Conservation (phyloP, 2,329 filamentous ascomycete genomes). For the Pestalotiopsis sp. region DNA sequence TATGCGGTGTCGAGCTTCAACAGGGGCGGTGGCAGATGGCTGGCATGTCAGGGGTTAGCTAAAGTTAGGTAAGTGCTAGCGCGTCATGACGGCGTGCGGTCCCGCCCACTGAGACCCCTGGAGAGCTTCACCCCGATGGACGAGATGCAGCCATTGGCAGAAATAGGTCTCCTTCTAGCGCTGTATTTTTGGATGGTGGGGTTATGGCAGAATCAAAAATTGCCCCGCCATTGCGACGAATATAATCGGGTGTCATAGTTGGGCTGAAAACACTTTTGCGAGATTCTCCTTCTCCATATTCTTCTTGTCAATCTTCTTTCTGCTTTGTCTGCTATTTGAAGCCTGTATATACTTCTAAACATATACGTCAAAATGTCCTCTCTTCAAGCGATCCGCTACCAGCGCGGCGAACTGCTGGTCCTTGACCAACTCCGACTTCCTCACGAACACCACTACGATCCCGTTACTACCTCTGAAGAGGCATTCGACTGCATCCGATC, state of each 20-base stretch:
- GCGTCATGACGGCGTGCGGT: not conserved
- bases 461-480: slow-evolving; percentile 70
- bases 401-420: slow-evolving; percentile 71
- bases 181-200: slow-evolving; percentile 11
- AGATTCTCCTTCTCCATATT: no score
- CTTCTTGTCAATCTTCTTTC: not conserved
- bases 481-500: slow-evolving; percentile 82
- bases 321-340: not conserved
- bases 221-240: slow-evolving; percentile 5
- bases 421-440: slow-evolving; percentile 83
- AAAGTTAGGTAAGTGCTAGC: not conserved
- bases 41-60: not conserved
- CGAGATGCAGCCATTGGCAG: not conserved
- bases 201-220: slow-evolving; percentile 15
- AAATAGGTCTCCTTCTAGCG: not conserved
- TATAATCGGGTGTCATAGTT: not conserved
- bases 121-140: not conserved
- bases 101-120: slow-evolving; percentile 4
- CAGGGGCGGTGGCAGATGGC: slow-evolving; percentile 3
- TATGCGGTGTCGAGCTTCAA: not conserved
- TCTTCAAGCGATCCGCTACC: slow-evolving; percentile 79
- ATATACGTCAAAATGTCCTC: slow-evolving; percentile 45
- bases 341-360: not conserved
- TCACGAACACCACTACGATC: slow-evolving; percentile 78
- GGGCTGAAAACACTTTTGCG: not conserved